Conservation (phyloP, 164 flowering plant genomes). For the Nelumbo lutea region DNA sequence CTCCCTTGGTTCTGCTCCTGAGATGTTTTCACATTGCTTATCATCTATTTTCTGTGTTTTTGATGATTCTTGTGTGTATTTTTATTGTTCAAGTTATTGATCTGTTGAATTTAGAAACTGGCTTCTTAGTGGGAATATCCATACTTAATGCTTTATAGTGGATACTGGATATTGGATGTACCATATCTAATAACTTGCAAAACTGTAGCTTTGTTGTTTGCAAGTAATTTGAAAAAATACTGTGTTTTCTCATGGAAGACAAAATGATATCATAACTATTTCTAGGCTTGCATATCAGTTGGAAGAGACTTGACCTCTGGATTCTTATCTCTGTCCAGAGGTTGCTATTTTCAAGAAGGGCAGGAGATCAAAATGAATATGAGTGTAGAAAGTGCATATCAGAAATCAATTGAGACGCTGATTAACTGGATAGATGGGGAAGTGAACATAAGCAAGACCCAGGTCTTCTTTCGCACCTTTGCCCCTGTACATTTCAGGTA, state of each 20-base stretch:
- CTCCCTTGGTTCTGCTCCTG: too few relatives aligned
- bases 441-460: slow-evolving; percentile 64
- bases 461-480: slow-evolving; percentile 74
- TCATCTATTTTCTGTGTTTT: too few relatives aligned
- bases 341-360: slow-evolving; percentile 90
- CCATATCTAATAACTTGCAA: too few relatives aligned
- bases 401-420: slow-evolving; percentile 59
- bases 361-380: slow-evolving; percentile 55
- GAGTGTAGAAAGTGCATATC: slow-evolving; percentile 61
- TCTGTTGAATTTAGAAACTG: not conserved
- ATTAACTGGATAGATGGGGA: slow-evolving; percentile 53
- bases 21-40: too few relatives aligned
- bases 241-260: too few relatives aligned
- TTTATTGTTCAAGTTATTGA: not conserved
- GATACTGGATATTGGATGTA: too few relatives aligned
- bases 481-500: slow-evolving; percentile 97
- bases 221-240: too few relatives aligned
- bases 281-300: not conserved
- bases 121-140: not conserved
- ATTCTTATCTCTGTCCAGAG: slow-evolving; percentile 41
- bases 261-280: too few relatives aligned
- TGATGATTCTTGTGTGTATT: not conserved
- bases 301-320: not conserved
- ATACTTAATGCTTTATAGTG: too few relatives aligned
- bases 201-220: too few relatives aligned